Evolutionary conservation across 352 stramenopile species (phyloP).

Genomic region (Phytophthora brassicae): DNA sequence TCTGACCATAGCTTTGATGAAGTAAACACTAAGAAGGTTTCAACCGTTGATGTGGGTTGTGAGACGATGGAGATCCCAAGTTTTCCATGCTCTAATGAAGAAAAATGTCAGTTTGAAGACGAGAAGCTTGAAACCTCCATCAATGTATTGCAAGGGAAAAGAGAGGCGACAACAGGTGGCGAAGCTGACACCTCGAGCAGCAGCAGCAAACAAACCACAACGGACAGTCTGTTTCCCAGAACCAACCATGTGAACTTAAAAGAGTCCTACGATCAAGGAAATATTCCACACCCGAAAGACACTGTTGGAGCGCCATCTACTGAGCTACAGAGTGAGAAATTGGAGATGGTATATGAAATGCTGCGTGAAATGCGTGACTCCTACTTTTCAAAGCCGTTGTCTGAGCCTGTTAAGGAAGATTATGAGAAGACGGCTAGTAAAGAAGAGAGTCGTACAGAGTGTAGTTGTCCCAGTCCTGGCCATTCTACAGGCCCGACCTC

Average conservation of each 20-base stretch:
- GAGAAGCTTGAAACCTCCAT: neutral
- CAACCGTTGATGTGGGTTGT: conserved; percentile 17
- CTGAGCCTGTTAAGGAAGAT: neutral
- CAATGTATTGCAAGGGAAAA: too few species aligned
- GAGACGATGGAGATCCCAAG: conserved; percentile 10
- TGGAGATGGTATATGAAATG: conserved; percentile 29
- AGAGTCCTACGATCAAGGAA: neutral
- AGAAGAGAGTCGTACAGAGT: neutral
- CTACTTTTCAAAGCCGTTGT: conserved; percentile 2
- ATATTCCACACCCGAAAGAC: neutral
- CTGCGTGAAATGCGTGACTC: conserved; percentile 21
- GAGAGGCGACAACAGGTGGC: neutral
- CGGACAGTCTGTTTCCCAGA: neutral
- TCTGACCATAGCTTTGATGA: neutral
- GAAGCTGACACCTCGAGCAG: neutral
- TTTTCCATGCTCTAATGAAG: neutral
- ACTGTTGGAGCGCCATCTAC: neutral
- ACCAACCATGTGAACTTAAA: neutral
- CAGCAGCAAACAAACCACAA: neutral
- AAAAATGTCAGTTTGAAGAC: neutral
- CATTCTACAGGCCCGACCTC: neutral
- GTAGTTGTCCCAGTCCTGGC: neutral
- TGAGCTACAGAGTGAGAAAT: conserved; percentile 11
- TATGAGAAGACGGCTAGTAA: neutral
- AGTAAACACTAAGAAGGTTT: neutral